Conservation (phyloP, 352 stramenopile genomes). For the Aphanomyces astaci region DNA sequence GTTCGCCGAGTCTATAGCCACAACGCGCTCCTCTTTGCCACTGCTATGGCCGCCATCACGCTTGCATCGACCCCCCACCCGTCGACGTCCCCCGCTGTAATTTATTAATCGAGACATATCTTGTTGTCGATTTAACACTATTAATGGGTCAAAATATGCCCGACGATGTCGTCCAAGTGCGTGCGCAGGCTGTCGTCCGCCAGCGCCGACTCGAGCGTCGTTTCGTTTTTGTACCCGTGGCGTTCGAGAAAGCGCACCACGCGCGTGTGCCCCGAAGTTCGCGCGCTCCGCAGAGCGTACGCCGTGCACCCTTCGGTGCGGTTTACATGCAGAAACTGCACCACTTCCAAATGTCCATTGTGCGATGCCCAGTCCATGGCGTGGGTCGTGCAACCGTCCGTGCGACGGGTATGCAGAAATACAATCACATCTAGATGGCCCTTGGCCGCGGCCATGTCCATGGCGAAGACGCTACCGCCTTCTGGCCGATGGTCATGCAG, state of each 20-base stretch:
- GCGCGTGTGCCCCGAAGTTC: slow-evolving; percentile 30
- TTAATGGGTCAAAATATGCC: slow-evolving; percentile 12
- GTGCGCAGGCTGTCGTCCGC: neutral
- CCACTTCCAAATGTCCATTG: slow-evolving; percentile 38
- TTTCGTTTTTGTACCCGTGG: neutral
- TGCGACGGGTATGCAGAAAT: slow-evolving; percentile 39
- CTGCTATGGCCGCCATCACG: neutral
- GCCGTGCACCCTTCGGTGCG: slow-evolving; percentile 34
- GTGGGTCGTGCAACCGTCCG: slow-evolving; percentile 35
- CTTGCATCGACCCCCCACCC: too few relatives aligned
- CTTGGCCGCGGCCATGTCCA: slow-evolving; percentile 34
- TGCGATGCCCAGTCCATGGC: slow-evolving; percentile 52
- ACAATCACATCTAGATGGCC: slow-evolving; percentile 39
- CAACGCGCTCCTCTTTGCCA: neutral
- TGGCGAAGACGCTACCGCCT: slow-evolving; percentile 18
- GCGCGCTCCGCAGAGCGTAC: slow-evolving; percentile 35
- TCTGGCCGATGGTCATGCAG: neutral
- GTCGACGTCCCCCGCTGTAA: neutral
- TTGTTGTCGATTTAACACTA: neutral
- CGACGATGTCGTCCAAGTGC: slow-evolving; percentile 7
- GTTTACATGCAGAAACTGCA: slow-evolving; percentile 40
- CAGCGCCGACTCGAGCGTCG: slow-evolving; percentile 3
- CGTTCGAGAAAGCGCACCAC: slow-evolving; percentile 36
- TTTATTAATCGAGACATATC: neutral
- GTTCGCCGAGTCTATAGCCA: neutral